Percentiles rank a stretch among this genome's conserved stretches.
phyloP scores from a whole-genome alignment of 345 rosid genomes.

The Euphorbia peplus region DNA sequence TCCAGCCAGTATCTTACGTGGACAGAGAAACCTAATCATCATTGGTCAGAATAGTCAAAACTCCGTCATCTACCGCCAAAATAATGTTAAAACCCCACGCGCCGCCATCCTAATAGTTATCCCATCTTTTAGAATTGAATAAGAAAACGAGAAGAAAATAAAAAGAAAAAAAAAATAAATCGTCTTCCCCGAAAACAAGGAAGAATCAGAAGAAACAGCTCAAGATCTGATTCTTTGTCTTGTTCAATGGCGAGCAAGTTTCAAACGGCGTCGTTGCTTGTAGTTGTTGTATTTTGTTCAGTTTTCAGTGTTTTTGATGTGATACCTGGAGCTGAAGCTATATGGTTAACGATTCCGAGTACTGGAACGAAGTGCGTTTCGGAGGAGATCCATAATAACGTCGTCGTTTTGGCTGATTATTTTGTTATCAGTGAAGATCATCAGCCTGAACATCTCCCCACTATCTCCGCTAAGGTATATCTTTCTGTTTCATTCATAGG shows the following conservation, averaged over 20 bases:
- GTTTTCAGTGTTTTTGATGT: slow-evolving; percentile 17
- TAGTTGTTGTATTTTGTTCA: slow-evolving; percentile 24
- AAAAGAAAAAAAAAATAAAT: too few relatives aligned
- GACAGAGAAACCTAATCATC: not conserved
- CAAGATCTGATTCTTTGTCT: not conserved
- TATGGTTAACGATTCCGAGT: slow-evolving; percentile 78
- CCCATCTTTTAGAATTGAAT: not conserved
- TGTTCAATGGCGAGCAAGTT: slow-evolving; percentile 16
- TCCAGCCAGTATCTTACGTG: slow-evolving; percentile 1
- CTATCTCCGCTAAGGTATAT: slow-evolving; percentile 57
- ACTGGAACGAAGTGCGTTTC: slow-evolving; percentile 88
- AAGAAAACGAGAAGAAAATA: not conserved
- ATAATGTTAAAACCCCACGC: slow-evolving; percentile 1
- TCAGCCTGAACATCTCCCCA: slow-evolving; percentile 37
- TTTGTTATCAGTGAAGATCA: slow-evolving; percentile 59
- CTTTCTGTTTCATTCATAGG: slow-evolving; percentile 10
- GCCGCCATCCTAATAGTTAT: not conserved
- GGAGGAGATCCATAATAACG: slow-evolving; percentile 84
- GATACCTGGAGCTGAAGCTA: slow-evolving; percentile 45
- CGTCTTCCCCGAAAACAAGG: too few relatives aligned
- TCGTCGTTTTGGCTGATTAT: slow-evolving; percentile 78
- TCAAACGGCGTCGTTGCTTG: slow-evolving; percentile 12
- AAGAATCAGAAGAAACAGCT: not conserved
- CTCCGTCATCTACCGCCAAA: slow-evolving; percentile 5
- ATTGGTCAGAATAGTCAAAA: not conserved